phyloP scores from a whole-genome alignment of 148 eudicot species.

The Tetragonia tetragonoides region DNA sequence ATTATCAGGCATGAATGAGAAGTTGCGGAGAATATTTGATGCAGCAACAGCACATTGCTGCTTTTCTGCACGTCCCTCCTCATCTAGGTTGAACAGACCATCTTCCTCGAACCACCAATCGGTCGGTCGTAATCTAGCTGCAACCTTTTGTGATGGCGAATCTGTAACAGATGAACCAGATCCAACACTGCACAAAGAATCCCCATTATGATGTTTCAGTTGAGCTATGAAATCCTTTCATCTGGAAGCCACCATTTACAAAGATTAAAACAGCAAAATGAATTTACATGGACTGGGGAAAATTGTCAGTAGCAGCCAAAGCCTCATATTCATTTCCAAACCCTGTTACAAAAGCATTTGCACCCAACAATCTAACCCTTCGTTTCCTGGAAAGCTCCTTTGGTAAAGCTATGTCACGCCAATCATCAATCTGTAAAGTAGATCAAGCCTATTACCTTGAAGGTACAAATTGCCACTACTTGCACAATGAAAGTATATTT shows the following conservation, averaged over 20 bases:
- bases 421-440: constrained; percentile 80
- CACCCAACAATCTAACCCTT: constrained; percentile 72
- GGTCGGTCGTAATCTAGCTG: constrained; percentile 44
- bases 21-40: constrained; percentile 88
- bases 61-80: constrained; percentile 88
- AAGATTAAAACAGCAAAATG: background rate
- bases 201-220: constrained; percentile 21
- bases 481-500: background rate
- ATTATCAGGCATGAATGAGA: constrained; percentile 93
- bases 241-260: background rate
- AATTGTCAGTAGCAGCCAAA: constrained; percentile 42
- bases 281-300: constrained; percentile 50
- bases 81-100: constrained; percentile 89
- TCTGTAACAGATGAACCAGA: constrained; percentile 53
- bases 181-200: constrained; percentile 42
- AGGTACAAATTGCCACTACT: background rate
- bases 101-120: constrained; percentile 98
- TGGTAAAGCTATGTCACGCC: constrained; percentile 91
- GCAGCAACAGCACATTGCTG: constrained; percentile 98
- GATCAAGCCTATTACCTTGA: background rate
- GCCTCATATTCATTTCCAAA: constrained; percentile 81
- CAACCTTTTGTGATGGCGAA: constrained; percentile 46
- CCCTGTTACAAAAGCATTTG: constrained; percentile 77
- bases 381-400: constrained; percentile 66
- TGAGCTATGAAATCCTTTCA: background rate